These are phyloP conservation scores for Myriangium duriaei DNA, from an alignment of 2,329 filamentous ascomycete genomes.

Conservation along the genomic window DNA sequence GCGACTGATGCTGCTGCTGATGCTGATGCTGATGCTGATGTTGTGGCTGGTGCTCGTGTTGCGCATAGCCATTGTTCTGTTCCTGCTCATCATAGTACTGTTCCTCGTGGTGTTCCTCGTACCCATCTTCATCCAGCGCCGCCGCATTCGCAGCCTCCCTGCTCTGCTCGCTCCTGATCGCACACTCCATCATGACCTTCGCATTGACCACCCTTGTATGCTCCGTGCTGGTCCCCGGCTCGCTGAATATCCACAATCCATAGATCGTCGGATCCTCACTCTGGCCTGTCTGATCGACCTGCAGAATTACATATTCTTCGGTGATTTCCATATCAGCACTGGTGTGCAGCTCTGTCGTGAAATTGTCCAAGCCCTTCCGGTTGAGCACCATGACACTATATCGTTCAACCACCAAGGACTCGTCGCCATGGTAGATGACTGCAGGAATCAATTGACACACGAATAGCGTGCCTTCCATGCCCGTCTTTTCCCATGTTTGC, in stretches of 20 bases:
- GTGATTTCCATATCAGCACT: slow-evolving; percentile 33
- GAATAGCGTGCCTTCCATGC: slow-evolving; percentile 79
- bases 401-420: slow-evolving; percentile 20
- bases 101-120: slow-evolving; percentile 21
- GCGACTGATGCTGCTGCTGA: slow-evolving; percentile 7
- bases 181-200: slow-evolving; percentile 43
- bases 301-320: slow-evolving; percentile 49
- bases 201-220: slow-evolving; percentile 38
- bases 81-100: slow-evolving; percentile 5
- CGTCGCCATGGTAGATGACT: slow-evolving; percentile 9
- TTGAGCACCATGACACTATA: slow-evolving; percentile 37
- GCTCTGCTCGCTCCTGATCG: slow-evolving; percentile 38
- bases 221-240: slow-evolving; percentile 42
- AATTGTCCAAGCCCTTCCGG: slow-evolving; percentile 36
- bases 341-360: slow-evolving; percentile 30
- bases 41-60: neutral
- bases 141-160: slow-evolving; percentile 31
- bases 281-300: slow-evolving; percentile 29
- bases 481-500: slow-evolving; percentile 69
- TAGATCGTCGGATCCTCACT: slow-evolving; percentile 32
- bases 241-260: slow-evolving; percentile 54
- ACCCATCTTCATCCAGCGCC: slow-evolving; percentile 24
- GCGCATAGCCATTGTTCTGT: slow-evolving; percentile 2
- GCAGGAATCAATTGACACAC: slow-evolving; percentile 50
- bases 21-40: slow-evolving; percentile 10